These are phyloP conservation scores for Phaeosphaeria sp. DNA, from an alignment of 2,329 filamentous ascomycete genomes.

Conservation along the genomic window DNA sequence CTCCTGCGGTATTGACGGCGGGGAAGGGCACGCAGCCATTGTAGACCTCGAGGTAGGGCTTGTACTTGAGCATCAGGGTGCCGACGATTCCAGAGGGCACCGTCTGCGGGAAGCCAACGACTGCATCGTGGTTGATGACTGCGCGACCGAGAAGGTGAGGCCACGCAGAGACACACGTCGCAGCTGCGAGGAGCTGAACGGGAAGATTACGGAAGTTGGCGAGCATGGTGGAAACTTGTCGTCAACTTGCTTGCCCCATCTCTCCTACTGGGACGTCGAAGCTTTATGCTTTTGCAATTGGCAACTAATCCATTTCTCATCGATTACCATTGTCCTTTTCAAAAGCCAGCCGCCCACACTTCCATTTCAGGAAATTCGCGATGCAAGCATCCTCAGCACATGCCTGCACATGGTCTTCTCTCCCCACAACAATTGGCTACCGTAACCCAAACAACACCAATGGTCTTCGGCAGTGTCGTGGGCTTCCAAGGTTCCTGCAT, in stretches of 20 bases:
- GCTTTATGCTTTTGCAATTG: background rate
- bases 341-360: background rate
- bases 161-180: slow-evolving; percentile 27
- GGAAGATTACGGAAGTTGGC: slow-evolving; percentile 26
- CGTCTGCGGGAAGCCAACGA: slow-evolving; percentile 62
- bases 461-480: slow-evolving; percentile 3
- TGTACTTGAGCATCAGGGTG: slow-evolving; percentile 60
- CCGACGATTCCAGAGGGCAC: slow-evolving; percentile 58
- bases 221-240: slow-evolving; percentile 24
- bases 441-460: background rate
- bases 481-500: slow-evolving; percentile 7
- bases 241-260: background rate
- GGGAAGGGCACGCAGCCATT: slow-evolving; percentile 70
- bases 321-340: background rate
- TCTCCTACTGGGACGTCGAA: background rate
- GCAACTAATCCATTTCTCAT: background rate
- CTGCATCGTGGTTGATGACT: slow-evolving; percentile 52
- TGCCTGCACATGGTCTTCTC: slow-evolving; percentile 11
- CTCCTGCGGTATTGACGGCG: slow-evolving; percentile 63
- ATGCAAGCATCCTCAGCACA: slow-evolving; percentile 8
- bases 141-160: slow-evolving; percentile 46
- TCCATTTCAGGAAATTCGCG: slow-evolving; percentile 7
- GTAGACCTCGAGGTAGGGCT: slow-evolving; percentile 62
- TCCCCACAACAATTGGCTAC: slow-evolving; percentile 9
- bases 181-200: slow-evolving; percentile 28